Evolutionary conservation across 306 rosid species (phyloP).

Genomic region (Boehmeria nivea): DNA sequence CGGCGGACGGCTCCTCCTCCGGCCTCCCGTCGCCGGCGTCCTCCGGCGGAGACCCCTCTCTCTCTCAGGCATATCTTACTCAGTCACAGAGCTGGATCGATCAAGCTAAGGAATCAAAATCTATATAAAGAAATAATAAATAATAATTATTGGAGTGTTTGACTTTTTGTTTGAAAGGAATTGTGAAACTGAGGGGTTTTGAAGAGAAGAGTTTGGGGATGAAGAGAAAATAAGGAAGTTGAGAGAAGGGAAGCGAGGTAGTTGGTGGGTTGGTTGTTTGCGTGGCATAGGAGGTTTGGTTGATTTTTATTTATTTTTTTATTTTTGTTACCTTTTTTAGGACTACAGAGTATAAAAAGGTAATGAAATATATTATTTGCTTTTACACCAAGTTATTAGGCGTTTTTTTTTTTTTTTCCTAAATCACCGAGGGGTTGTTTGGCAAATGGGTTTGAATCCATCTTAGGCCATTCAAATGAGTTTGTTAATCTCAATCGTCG

Average conservation of each 20-base stretch:
- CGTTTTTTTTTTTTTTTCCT: too few species aligned
- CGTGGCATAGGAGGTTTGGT: conserved; percentile 3
- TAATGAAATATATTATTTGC: too few species aligned
- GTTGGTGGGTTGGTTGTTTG: background rate
- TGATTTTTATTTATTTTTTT: background rate
- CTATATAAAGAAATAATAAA: background rate
- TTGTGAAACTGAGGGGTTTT: background rate
- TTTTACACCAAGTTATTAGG: too few species aligned
- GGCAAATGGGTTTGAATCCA: too few species aligned
- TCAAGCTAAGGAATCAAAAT: background rate
- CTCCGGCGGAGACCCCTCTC: conserved; percentile 28
- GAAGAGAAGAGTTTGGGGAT: background rate
- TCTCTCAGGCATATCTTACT: conserved; percentile 39
- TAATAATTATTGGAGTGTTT: too few species aligned
- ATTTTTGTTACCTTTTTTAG: too few species aligned
- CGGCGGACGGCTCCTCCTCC: conserved; percentile 35
- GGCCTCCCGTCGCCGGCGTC: conserved; percentile 11
- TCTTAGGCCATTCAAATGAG: too few species aligned
- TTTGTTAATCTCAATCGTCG: too few species aligned
- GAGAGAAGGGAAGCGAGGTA: background rate
- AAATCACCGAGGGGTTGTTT: too few species aligned
- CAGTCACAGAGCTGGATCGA: too few species aligned
- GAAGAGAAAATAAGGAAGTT: background rate
- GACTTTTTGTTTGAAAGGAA: too few species aligned
- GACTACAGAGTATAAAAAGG: too few species aligned